Base-by-base conservation (phyloP, 1,139 yeast species). In the Scheffersomyces insectosa region DNA sequence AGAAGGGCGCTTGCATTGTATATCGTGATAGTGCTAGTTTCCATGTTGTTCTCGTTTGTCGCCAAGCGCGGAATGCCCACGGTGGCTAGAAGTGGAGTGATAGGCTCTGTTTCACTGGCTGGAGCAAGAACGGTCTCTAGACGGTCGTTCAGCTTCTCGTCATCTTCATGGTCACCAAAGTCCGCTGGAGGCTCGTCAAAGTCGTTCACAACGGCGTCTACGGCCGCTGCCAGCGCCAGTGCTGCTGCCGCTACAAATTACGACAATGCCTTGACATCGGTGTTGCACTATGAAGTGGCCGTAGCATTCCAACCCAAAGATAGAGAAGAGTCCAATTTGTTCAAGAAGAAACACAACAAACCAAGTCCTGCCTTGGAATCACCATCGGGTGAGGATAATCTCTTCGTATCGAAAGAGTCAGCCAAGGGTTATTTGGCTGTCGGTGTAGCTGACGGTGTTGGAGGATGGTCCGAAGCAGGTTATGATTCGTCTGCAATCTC, bases 401-500 rank as follows among this genome's bases (percentile, higher is more conserved):
- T 79, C 55, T 84, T 91, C 52, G 73, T 82, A 31, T 72, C 83
- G 5, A 63, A 68, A 7, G 59, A 67, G 23, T 58, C 62, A 15
- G 70, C 68, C 10, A 74, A 79, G 8, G 75, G 71, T 3, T 74
- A 75, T 33, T 59, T 85, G 1, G 82, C 91, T 0, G 75, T 88
- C 7, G 98, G 97, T 8, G 97, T 93, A 1, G 93, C 97, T 3
- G 99, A 93, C 64, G 99, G 99, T 14, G 98, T 93, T 5, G 98
- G 98, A 13, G 98, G 98, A 1, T 93, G 98, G 97, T 80, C 89
- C 2, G 93, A 88, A 52, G 84, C 88, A 34, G 97, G 97, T 0
- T 87, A 83, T 54, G 97, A 91, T 61, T 88, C 97, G 2, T 80
- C 86, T 46, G 91, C 91, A 7, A 85, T 86, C 37, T 82, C 88